Conservation (phyloP, 805 yeast species). For the Saccharomycopsis vini region DNA sequence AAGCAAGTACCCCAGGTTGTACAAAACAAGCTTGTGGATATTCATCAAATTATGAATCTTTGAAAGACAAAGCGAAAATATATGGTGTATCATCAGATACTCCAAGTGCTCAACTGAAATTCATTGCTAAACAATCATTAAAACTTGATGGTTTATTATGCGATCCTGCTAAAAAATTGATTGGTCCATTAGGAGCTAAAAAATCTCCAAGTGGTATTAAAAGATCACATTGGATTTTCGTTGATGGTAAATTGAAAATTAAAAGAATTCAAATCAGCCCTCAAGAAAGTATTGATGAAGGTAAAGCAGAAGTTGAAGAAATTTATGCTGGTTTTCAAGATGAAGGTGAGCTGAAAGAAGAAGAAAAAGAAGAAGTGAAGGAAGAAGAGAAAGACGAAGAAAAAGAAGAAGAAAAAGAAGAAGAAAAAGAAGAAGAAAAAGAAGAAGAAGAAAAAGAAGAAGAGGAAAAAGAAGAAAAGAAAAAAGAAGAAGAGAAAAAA, state of each 20-base stretch:
- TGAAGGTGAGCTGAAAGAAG: too few species aligned
- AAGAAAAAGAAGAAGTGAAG: too few species aligned
- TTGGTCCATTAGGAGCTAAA: conserved; percentile 73
- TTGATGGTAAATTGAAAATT: conserved; percentile 54
- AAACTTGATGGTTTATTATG: conserved; percentile 59
- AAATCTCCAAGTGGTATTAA: conserved; percentile 68
- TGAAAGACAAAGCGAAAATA: conserved; percentile 49
- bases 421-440: too few species aligned
- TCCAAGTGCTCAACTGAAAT: conserved; percentile 68
- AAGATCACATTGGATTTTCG: conserved; percentile 89
- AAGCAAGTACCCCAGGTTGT: conserved; percentile 93
- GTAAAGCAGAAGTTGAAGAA: conserved; percentile 45
- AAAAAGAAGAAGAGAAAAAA: too few species aligned
- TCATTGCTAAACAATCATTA: conserved; percentile 63
- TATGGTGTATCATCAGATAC: conserved; percentile 80
- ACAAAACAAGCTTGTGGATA: conserved; percentile 91
- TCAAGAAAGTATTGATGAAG: conserved; percentile 50
- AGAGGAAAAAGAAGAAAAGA: too few species aligned
- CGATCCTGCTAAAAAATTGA: conserved; percentile 64
- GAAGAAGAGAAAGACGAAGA: too few species aligned
- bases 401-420: too few species aligned
- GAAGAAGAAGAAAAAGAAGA: too few species aligned
- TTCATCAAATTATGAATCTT: conserved; percentile 51
- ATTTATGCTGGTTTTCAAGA: conserved; percentile 30
- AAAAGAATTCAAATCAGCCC: conserved; percentile 38